phyloP scores from a whole-genome alignment of 768 basidiomycete genomes.

The Mycena vitilis region DNA sequence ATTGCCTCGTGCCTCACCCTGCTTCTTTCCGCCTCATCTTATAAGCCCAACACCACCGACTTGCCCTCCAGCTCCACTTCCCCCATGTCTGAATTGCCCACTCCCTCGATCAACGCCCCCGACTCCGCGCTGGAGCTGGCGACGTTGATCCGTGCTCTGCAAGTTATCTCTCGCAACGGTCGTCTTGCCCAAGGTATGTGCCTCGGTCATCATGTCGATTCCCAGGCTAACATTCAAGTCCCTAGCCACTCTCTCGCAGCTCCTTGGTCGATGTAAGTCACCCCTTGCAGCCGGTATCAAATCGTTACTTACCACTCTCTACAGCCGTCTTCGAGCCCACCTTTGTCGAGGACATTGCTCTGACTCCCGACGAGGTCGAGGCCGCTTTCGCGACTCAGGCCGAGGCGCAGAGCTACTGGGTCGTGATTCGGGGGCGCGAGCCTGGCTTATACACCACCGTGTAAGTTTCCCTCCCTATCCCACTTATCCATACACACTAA shows the following conservation, averaged over 20 bases:
- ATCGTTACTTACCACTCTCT: not conserved
- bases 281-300: not conserved
- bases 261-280: not conserved
- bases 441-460: slow-evolving; percentile 9
- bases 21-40: no score
- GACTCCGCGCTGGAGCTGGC: not conserved
- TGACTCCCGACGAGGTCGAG: not conserved
- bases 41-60: not conserved
- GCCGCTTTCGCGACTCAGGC: not conserved
- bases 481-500: not conserved
- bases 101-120: not conserved
- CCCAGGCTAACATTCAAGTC: no score
- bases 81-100: not conserved
- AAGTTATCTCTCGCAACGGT: not conserved
- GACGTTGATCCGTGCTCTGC: not conserved
- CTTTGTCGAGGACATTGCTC: not conserved
- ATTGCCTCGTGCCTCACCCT: no score
- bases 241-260: not conserved
- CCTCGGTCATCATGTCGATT: no score
- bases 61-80: not conserved
- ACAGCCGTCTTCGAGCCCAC: not conserved
- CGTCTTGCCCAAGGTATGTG: not conserved
- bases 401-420: slow-evolving; percentile 5
- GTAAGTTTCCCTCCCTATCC: not conserved
- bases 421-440: slow-evolving; percentile 1